Percentiles rank a stretch among this genome's conserved stretches.
phyloP scores from a whole-genome alignment of 179 eudicot species.

The Corrigiola litoralis region DNA sequence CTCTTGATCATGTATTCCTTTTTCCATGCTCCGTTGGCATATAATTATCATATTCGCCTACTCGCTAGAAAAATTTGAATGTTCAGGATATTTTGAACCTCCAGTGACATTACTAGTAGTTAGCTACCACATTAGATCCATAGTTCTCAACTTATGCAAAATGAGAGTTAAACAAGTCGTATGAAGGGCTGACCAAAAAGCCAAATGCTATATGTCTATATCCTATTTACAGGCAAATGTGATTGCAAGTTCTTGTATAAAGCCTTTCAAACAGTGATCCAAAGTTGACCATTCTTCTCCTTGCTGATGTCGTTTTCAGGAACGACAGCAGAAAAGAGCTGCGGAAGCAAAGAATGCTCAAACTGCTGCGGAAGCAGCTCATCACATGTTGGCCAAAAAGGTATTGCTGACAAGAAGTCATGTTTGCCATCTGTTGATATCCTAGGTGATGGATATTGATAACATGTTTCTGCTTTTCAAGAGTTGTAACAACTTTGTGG shows the following conservation, averaged over 20 bases:
- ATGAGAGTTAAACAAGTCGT: too few relatives aligned
- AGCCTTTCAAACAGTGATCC: background rate
- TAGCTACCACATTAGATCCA: too few relatives aligned
- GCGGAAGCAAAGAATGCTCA: conserved; percentile 47
- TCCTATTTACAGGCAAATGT: background rate
- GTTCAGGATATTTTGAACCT: too few relatives aligned
- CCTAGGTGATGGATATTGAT: background rate
- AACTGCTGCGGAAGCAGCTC: conserved; percentile 68
- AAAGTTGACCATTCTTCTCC: background rate
- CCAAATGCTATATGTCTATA: too few relatives aligned
- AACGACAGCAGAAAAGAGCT: conserved; percentile 53
- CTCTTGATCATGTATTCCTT: too few relatives aligned
- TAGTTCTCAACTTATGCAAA: too few relatives aligned
- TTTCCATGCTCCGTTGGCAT: too few relatives aligned
- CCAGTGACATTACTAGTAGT: too few relatives aligned
- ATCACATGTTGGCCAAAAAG: conserved; percentile 51
- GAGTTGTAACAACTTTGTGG: background rate
- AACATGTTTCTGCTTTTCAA: background rate
- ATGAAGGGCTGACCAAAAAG: too few relatives aligned
- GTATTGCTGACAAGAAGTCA: conserved; percentile 24
- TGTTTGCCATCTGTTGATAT: background rate
- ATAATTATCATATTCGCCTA: too few relatives aligned
- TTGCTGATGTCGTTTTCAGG: conserved; percentile 33
- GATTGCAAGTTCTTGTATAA: background rate
- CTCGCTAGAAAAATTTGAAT: too few relatives aligned